Evolutionary conservation across 495 filamentous ascomycete species (phyloP), one percentile per base, ranked within the genome.

Genomic region (Aspergillus sclerotioniger): DNA sequence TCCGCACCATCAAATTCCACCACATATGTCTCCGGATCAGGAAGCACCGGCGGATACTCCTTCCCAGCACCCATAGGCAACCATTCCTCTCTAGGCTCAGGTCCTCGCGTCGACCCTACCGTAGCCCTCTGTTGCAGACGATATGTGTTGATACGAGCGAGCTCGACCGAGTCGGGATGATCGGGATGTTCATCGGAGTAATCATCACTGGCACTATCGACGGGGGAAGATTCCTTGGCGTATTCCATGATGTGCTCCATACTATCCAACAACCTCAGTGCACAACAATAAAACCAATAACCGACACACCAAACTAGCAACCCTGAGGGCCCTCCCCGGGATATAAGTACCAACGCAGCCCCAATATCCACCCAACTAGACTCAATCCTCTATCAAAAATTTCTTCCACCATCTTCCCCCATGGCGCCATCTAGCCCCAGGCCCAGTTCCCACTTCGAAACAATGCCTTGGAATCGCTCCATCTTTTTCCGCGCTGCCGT

Each of bases 1-100:
- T 79, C 64, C 0, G 58, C 51, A 0, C 80, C 81, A 17, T 80
- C 73, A 53, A 82, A 84, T 47, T 83, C 79, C 16, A 84, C 80
- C 21, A 81, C 72, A 51, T 82, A 83, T 29, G 71, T 68, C 28
- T 72, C 65, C 0, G 65, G 37, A 25, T 70, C 60, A 15, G 77
- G 77, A 1, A 82, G 63, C 1, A 66, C 52, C 3, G 70, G 72
- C 2, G 80, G 79, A 57, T 78, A 77, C 7, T 75, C 71, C 52
- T 64, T 74, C 9, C 63, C 67, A 15, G 48, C 63, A 6, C 72
- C 72, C 54, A 73, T 67, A 5, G 62, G 55, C 8, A 63, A 39
- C 58, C 63, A 64, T 62, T 57, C 35, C 3, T 66, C 61, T 9
- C 58, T 57, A 13, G 65, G 61, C 12, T 59, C 17, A 10, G 61